Evolutionary conservation across 176 grass and related monocot species (phyloP), one percentile per base, ranked within the genome.

Genomic region (Tuctoria greenei): DNA sequence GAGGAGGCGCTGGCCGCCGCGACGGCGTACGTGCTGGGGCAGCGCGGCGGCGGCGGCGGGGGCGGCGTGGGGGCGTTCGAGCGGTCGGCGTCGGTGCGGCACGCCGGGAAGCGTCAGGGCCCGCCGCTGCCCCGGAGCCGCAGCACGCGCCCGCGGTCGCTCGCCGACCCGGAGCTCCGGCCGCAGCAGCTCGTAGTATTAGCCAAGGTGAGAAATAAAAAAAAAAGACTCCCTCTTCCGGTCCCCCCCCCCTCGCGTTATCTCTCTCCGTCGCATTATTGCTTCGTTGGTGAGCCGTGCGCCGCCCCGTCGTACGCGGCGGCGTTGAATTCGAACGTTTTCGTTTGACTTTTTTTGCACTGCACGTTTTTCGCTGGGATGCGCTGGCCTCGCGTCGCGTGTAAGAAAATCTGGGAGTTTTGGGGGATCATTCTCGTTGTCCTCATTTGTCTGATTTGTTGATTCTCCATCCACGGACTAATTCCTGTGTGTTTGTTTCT

Each of bases 1-100:
- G 93, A 93, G 80, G 86, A 93, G 59, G 93, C 93, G 34, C 83
- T 93, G 67, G 93, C 90, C 2, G 93, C 90, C 1, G 93, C 93
- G 0, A 73, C 90, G 17, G 92, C 89, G 56, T 78, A 92, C 46
- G 84, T 97, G 66, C 76, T 88, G 37, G 86, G 84, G 12, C 90
- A 93, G 79, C 66, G 80, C 4, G 72, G 72, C 51, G 64, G 64
- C 39, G 39, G 5, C 39, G 38, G 6, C n/a, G n/a, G n/a, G n/a
- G 72, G 61, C 61, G 87, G 70, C 12, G 57, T 47, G 4, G 72
- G 71, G 11, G 41, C 60, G 66, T 99, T 95, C 68, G 91, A 99
- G 66, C 85, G 95, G 52, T 99, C 95, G 10, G 54, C 89, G 28
- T 99, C 95, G 39, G 45, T 99, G 64, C 81, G 95, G 66, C 82